phyloP scores from a whole-genome alignment of 2,329 filamentous ascomycete species.

The Cercospora sp. region DNA sequence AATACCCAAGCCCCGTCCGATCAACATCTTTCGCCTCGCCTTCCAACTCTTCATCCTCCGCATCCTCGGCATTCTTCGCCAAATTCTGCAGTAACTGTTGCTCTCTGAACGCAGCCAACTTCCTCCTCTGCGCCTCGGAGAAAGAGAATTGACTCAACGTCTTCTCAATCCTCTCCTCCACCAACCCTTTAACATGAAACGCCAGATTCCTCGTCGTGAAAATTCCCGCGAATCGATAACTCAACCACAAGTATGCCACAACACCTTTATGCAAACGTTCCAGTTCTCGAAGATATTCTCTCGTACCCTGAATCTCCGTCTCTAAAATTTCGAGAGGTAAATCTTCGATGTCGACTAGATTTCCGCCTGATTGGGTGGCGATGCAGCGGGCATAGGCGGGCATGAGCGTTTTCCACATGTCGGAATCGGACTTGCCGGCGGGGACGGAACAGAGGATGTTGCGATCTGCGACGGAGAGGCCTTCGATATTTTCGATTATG shows the following conservation, averaged over 20 bases:
- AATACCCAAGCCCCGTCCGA: background rate
- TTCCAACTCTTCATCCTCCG: slow-evolving; percentile 42
- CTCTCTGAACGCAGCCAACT: slow-evolving; percentile 33
- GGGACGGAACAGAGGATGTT: slow-evolving; percentile 75
- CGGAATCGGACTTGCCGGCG: slow-evolving; percentile 54
- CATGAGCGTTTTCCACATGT: slow-evolving; percentile 52
- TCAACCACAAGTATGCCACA: slow-evolving; percentile 89
- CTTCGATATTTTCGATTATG: slow-evolving; percentile 67
- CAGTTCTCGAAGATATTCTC: slow-evolving; percentile 64
- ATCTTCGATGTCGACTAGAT: slow-evolving; percentile 68
- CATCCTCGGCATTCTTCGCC: slow-evolving; percentile 3
- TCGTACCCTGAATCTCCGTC: slow-evolving; percentile 44
- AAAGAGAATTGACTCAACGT: slow-evolving; percentile 60
- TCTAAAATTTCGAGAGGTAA: slow-evolving; percentile 76
- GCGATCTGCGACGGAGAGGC: slow-evolving; percentile 70
- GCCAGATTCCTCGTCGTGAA: slow-evolving; percentile 75
- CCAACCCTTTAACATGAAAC: slow-evolving; percentile 73
- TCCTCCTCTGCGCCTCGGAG: slow-evolving; percentile 32
- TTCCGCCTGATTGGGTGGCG: slow-evolving; percentile 64
- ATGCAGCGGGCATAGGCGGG: slow-evolving; percentile 68
- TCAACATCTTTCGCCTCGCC: slow-evolving; percentile 41
- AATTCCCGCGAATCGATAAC: slow-evolving; percentile 79
- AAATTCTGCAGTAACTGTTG: slow-evolving; percentile 27
- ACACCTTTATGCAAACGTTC: slow-evolving; percentile 80
- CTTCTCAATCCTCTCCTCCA: slow-evolving; percentile 72